Conservation (phyloP, 352 stramenopile genomes). For the Phytophthora gonapodyides region DNA sequence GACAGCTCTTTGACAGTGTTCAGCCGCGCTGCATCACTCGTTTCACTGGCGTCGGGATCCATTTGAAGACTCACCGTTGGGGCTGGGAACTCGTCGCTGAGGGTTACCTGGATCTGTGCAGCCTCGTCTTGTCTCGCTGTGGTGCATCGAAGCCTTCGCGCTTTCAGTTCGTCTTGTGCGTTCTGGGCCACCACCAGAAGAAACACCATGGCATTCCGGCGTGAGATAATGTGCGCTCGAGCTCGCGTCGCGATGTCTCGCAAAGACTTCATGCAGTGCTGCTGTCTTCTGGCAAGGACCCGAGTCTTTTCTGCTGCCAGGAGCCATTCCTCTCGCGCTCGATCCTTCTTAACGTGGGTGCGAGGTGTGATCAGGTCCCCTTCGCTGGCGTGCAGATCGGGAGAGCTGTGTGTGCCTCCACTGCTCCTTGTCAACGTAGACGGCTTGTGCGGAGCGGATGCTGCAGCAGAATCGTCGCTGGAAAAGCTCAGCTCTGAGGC, state of each 20-base stretch:
- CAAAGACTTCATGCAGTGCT: conserved; percentile 52
- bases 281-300: conserved; percentile 51
- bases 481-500: background rate
- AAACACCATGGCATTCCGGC: conserved; percentile 31
- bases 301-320: conserved; percentile 50
- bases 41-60: background rate
- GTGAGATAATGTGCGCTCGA: conserved; percentile 29
- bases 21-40: conserved; percentile 1
- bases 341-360: conserved; percentile 28
- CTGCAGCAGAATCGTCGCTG: background rate
- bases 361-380: conserved; percentile 22
- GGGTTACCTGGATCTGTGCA: background rate
- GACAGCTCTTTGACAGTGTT: conserved; percentile 18
- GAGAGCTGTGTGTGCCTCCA: conserved; percentile 4
- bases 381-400: conserved; percentile 8
- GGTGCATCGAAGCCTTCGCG: conserved; percentile 19
- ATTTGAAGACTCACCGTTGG: background rate
- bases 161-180: conserved; percentile 21
- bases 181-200: conserved; percentile 30
- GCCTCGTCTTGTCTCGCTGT: conserved; percentile 8
- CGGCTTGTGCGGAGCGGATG: background rate
- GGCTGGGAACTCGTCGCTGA: background rate
- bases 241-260: conserved; percentile 50
- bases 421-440: background rate
- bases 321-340: conserved; percentile 40